These are phyloP conservation scores for Apiospora saccharicola DNA, from an alignment of 2,329 filamentous ascomycete species.

Conservation along the genomic window DNA sequence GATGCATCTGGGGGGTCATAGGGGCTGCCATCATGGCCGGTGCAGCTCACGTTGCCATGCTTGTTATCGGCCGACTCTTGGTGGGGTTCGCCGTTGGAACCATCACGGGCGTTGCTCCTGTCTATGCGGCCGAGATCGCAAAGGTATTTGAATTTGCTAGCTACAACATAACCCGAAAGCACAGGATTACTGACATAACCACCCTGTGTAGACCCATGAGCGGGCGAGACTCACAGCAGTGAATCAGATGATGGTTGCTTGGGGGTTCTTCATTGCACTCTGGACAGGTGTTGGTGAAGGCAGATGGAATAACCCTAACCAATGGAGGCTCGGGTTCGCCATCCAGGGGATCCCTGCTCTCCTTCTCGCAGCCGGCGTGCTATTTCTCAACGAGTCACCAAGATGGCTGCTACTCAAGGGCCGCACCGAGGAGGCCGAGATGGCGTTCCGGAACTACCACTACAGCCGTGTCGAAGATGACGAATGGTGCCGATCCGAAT, in stretches of 20 bases:
- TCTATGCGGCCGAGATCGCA: constrained; percentile 51
- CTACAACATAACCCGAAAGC: not conserved
- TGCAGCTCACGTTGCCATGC: constrained; percentile 49
- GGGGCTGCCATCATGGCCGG: constrained; percentile 50
- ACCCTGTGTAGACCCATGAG: constrained; percentile 40
- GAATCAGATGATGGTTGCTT: constrained; percentile 53
- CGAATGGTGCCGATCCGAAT: constrained; percentile 47
- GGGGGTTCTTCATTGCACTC: constrained; percentile 50
- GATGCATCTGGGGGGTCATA: constrained; percentile 48
- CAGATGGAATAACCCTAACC: constrained; percentile 46
- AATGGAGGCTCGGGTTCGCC: constrained; percentile 49
- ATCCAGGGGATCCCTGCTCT: constrained; percentile 47
- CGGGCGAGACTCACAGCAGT: constrained; percentile 49
- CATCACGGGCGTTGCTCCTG: constrained; percentile 50
- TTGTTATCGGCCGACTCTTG: constrained; percentile 48
- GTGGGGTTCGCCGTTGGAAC: constrained; percentile 50
- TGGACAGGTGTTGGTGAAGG: constrained; percentile 50
- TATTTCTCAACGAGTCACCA: constrained; percentile 47
- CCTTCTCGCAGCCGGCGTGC: constrained; percentile 43
- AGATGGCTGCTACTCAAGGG: constrained; percentile 48
- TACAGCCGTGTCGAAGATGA: constrained; percentile 44
- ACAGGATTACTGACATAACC: not conserved
- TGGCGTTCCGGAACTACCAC: constrained; percentile 45
- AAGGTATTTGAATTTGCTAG: constrained; percentile 37
- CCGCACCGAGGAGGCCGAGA: constrained; percentile 45